A percentile compares a stretch with the other conserved stretches of the same genome.
These are phyloP conservation scores for Naganishia onofrii DNA, from an alignment of 768 basidiomycete species.

Conservation along the genomic window DNA sequence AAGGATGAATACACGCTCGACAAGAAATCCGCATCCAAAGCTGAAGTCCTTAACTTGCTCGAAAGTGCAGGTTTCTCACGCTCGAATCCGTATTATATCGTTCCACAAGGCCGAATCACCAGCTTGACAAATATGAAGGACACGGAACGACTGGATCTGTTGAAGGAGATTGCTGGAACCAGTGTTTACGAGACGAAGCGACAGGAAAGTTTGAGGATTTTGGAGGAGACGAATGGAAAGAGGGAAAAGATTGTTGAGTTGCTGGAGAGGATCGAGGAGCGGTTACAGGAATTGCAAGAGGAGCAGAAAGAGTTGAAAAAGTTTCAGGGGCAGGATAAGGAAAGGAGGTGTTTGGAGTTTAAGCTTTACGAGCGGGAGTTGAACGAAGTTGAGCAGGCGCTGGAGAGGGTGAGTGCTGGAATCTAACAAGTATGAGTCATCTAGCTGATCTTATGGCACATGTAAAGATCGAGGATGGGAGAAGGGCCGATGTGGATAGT, in stretches of 20 bases:
- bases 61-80: constrained; percentile 97
- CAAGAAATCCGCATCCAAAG: constrained; percentile 90
- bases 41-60: constrained; percentile 94
- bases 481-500: constrained; percentile 74
- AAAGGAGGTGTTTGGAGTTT: constrained; percentile 89
- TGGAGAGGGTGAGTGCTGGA: constrained; percentile 67
- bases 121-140: constrained; percentile 96
- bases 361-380: constrained; percentile 87
- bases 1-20: constrained; percentile 98
- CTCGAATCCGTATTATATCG: constrained; percentile 98
- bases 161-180: constrained; percentile 97
- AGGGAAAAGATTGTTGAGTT: constrained; percentile 86
- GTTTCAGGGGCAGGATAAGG: constrained; percentile 87
- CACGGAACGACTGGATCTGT: constrained; percentile 81
- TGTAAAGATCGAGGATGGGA: constrained; percentile 61
- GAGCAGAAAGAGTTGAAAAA: constrained; percentile 98
- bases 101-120: constrained; percentile 95
- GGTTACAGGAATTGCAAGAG: constrained; percentile 86
- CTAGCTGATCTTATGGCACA: background rate
- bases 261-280: constrained; percentile 83
- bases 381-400: constrained; percentile 76
- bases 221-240: constrained; percentile 87
- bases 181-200: constrained; percentile 96
- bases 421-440: no score
- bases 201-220: constrained; percentile 86